Evolutionary conservation across 106 monocot genomes (phyloP).

Genomic region (Dendrobium nobile): DNA sequence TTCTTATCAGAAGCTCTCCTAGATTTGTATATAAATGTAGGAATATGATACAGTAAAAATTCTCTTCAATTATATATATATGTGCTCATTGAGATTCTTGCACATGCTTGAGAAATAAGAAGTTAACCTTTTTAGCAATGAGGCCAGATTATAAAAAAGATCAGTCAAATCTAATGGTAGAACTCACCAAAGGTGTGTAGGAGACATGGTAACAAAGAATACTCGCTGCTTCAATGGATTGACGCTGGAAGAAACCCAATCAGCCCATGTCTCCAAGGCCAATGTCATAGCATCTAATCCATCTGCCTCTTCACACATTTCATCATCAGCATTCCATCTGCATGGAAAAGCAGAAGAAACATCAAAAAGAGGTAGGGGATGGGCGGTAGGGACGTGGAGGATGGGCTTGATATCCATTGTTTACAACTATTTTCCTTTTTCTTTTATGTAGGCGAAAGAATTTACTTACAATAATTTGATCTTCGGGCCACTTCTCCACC

Average conservation of each 20-base stretch:
- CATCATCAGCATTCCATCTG: constrained; percentile 40
- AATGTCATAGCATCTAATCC: constrained; percentile 56
- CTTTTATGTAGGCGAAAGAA: background rate
- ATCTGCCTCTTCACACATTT: constrained; percentile 47
- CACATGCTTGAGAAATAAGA: background rate
- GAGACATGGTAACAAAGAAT: constrained; percentile 82
- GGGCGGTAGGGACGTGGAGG: background rate
- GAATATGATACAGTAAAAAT: no score
- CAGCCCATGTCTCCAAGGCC: constrained; percentile 67
- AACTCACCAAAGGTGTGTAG: constrained; percentile 83
- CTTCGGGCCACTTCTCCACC: constrained; percentile 80
- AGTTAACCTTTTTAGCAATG: background rate
- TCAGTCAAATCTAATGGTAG: background rate
- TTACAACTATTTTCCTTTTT: constrained; percentile 3
- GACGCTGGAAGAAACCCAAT: constrained; percentile 43
- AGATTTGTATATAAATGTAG: no score
- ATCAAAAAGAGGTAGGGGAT: background rate
- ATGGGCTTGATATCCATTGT: background rate
- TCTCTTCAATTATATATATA: no score
- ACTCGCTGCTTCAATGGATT: constrained; percentile 33
- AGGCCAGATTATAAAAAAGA: background rate
- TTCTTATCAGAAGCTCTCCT: no score
- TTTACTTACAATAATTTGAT: constrained; percentile 61
- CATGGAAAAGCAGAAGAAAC: constrained; percentile 6
- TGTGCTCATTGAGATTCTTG: no score